Base-by-base conservation (phyloP, 2,329 filamentous ascomycete species). In the Fusarium sarcochroum region DNA sequence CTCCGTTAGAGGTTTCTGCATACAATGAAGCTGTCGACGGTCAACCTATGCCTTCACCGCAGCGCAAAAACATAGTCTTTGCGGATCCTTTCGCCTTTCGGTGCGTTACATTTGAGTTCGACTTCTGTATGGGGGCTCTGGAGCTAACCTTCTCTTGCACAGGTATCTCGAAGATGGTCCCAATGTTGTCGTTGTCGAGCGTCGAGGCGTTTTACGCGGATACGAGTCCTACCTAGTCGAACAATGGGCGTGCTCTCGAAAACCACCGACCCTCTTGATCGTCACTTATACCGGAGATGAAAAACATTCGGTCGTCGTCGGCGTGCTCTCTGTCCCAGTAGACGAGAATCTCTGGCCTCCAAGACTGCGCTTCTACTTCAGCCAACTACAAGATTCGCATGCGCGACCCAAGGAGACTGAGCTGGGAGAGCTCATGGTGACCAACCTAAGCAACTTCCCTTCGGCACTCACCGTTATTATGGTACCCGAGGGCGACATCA, bases 171-270 rank as follows among this genome's bases (percentile, higher is more conserved):
- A 97, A 81, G 92, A 97, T 76, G 96, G 98, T 69, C 84, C 89
- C 2, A 88, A 87, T 7, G 94, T 93, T 6, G 85, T 84, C 5
- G 89, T 97, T 9, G 84, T 97, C 68, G 89, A 94, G 71, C 90
- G 91, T 53, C 88, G 89, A 56, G 85, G 86, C 49, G 83, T 87
- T 49, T 85, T 99, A 7, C 82, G 87, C 63, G 95, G 95, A 69
- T 98, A 98, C 80, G 94, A 98, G 78, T 85, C 95, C 65, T 98
- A 98, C 79, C 82, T 98, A 17, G 93, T 98, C 69, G 96, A 98
- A 79, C 96, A 99, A 84, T 99, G 96, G 96, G 93, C 93, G 7
- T 98, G 94, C 79, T 98, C 95, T 14, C 89, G 96, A 52, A 87
- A 90, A 58, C 93, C 97, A 66, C 95, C 95, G 1, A 98, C 95